Conservation (phyloP, 345 rosid genomes). For the Gossypium arboreum region DNA sequence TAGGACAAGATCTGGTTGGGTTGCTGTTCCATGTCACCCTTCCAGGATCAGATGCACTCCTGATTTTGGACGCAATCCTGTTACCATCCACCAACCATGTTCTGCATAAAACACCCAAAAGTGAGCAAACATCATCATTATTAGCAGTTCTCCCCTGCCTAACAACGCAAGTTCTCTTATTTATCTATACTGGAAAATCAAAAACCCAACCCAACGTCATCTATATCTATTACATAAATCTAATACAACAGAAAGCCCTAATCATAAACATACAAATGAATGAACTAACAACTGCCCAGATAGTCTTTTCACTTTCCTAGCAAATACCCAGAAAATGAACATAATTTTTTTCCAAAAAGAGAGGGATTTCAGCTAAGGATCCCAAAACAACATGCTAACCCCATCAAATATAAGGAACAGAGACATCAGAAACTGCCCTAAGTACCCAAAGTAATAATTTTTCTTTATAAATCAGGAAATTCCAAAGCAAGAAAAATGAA, state of each 20-base stretch:
- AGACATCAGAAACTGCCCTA: neutral
- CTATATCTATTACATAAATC: neutral
- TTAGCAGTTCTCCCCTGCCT: neutral
- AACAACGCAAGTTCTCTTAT: neutral
- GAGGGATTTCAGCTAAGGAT: neutral
- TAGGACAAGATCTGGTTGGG: conserved; percentile 81
- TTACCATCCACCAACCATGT: conserved; percentile 83
- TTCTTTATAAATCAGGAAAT: neutral
- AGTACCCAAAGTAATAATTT: neutral
- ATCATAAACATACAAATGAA: conserved; percentile 1
- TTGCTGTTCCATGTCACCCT: conserved; percentile 70
- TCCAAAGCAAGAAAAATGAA: neutral
- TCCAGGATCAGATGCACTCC: conserved; percentile 67
- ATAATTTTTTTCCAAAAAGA: neutral
- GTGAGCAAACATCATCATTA: neutral
- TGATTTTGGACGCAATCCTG: conserved; percentile 80
- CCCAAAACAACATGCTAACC: neutral
- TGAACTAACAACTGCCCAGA: neutral
- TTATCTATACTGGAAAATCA: neutral
- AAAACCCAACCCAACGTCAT: conserved; percentile 4
- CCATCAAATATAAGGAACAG: neutral
- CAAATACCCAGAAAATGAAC: neutral
- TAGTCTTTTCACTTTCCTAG: neutral
- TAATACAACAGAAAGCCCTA: neutral
- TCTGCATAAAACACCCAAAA: conserved; percentile 36